These are phyloP conservation scores for Gypsophila paniculata DNA, from an alignment of 179 eudicot genomes.

Conservation along the genomic window DNA sequence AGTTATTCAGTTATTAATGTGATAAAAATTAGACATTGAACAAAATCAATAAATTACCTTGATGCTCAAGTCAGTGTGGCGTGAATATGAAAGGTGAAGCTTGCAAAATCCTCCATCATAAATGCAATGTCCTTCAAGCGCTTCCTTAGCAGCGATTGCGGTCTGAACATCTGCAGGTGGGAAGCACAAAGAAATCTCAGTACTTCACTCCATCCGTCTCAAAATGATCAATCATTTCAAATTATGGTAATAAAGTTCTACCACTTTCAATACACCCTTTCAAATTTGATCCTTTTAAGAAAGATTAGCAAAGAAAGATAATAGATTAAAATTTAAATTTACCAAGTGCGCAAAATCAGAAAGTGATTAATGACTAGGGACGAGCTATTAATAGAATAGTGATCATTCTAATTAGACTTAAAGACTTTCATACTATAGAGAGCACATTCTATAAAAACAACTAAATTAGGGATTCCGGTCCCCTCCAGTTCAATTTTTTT, in stretches of 20 bases:
- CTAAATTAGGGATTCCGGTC: not conserved
- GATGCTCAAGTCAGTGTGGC: constrained; percentile 91
- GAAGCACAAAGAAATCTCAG: constrained; percentile 18
- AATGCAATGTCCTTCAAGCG: constrained; percentile 96
- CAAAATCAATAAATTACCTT: constrained; percentile 44
- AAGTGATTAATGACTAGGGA: not conserved
- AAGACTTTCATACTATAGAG: no score
- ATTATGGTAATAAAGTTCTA: not conserved
- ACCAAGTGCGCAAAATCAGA: not conserved
- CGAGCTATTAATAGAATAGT: no score
- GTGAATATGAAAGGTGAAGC: constrained; percentile 91
- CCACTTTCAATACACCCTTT: not conserved
- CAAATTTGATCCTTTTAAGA: no score
- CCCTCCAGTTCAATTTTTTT: not conserved
- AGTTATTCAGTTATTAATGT: no score
- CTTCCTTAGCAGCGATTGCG: constrained; percentile 85
- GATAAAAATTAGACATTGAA: no score
- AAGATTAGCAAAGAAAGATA: no score
- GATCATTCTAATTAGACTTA: no score
- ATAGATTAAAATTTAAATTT: no score
- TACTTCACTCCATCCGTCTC: not conserved
- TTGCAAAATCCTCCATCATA: constrained; percentile 98
- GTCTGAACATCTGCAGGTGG: constrained; percentile 74
- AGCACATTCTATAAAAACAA: no score
- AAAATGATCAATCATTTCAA: not conserved